These are phyloP conservation scores for Plasmodium chabaudi DNA, from an alignment of 169 alveolate species.

Conservation along the genomic window DNA sequence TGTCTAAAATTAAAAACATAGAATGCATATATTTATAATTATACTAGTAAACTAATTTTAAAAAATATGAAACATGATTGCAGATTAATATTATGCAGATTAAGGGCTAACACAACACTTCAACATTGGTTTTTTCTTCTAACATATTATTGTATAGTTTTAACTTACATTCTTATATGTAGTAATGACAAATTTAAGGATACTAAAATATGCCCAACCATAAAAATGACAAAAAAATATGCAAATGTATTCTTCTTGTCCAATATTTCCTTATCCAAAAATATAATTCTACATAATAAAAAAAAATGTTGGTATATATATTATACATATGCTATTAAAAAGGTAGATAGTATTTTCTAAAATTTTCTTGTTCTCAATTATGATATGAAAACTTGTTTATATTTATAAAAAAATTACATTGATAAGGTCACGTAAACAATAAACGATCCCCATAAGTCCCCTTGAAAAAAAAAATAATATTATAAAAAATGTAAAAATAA, in stretches of 20 bases:
- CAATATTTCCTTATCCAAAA: conserved; percentile 48
- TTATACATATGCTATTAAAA: background rate
- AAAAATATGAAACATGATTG: too few species aligned
- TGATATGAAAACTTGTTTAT: background rate
- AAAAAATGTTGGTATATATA: background rate
- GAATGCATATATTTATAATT: background rate
- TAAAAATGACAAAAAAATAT: conserved; percentile 38
- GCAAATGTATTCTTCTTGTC: conserved; percentile 68
- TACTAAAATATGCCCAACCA: conserved; percentile 61
- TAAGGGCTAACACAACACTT: too few species aligned
- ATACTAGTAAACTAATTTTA: too few species aligned
- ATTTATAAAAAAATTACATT: conserved; percentile 20
- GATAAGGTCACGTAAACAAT: conserved; percentile 63
- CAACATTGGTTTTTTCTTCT: too few species aligned
- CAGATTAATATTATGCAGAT: too few species aligned
- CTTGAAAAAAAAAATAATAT: conserved; percentile 21
- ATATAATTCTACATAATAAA: conserved; percentile 26
- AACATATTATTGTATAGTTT: too few species aligned
- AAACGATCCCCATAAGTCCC: conserved; percentile 76
- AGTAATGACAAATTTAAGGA: conserved; percentile 67
- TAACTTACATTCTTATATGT: conserved; percentile 49
- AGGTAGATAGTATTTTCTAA: background rate
- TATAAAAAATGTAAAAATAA: conserved; percentile 11
- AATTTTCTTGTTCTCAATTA: background rate
- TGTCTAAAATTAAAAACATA: conserved; percentile 29